phyloP scores from a whole-genome alignment of 192 early-diverging fungal species.

The Obelidium mucronatum region DNA sequence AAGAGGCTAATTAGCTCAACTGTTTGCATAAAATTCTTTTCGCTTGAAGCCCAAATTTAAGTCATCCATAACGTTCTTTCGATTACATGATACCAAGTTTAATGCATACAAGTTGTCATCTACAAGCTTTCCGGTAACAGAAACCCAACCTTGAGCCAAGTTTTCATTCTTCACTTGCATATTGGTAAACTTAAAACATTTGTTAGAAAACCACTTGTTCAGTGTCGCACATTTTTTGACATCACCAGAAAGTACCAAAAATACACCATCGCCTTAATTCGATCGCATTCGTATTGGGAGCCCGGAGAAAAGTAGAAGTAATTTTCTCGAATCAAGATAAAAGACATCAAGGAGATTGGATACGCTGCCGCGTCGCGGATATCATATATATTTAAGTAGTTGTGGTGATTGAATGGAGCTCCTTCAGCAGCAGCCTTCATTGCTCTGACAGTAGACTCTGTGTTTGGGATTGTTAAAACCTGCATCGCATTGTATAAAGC shows the following conservation, averaged over 20 bases:
- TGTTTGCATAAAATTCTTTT: background rate
- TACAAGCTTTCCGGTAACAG: background rate
- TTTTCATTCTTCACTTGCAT: background rate
- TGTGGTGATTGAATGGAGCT: background rate
- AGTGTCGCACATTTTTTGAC: too few relatives aligned
- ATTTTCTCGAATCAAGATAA: conserved; percentile 6
- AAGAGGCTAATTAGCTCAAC: background rate
- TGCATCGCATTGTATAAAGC: background rate
- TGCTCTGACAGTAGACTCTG: background rate
- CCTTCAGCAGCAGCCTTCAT: background rate
- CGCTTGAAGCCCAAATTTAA: background rate
- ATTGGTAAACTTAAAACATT: too few relatives aligned
- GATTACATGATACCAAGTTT: background rate
- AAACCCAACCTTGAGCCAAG: background rate
- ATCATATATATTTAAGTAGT: background rate
- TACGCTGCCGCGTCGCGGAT: background rate
- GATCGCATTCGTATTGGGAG: background rate
- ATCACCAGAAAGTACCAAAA: background rate
- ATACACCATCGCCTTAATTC: background rate
- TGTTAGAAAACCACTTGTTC: too few relatives aligned
- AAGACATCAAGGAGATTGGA: conserved; percentile 6
- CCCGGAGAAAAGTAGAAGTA: background rate
- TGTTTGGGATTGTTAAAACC: background rate
- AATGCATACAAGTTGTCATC: background rate
- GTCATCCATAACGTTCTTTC: background rate